A percentile compares a stretch with the other conserved stretches of the same genome.
Evolutionary conservation across 1,284 basidiomycete genomes (phyloP).

Genomic region (Coriolopsis trogii): DNA sequence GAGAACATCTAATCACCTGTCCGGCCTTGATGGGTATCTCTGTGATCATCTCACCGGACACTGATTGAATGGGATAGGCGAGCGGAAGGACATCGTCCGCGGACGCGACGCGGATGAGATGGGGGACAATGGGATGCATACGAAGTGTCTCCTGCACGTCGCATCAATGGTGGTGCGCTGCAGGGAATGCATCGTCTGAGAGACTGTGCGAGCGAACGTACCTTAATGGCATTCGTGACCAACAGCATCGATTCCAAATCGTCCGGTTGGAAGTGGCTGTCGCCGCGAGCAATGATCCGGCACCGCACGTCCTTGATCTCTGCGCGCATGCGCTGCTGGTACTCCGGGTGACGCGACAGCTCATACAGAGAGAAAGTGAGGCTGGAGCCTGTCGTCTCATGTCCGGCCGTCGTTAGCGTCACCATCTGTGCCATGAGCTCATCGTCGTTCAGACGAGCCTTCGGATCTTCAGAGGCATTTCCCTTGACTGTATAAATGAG

Average conservation of each 20-base stretch:
- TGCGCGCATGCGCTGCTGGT: constrained; percentile 29
- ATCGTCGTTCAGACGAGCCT: constrained; percentile 46
- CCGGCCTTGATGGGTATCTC: constrained; percentile 42
- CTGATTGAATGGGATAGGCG: constrained; percentile 35
- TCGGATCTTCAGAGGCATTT: constrained; percentile 48
- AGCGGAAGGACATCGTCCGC: constrained; percentile 46
- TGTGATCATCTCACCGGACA: constrained; percentile 34
- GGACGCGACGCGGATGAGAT: constrained; percentile 34
- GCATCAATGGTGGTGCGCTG: neutral
- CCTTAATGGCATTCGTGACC: constrained; percentile 17
- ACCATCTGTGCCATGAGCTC: constrained; percentile 54
- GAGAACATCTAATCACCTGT: constrained; percentile 36
- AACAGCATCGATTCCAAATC: constrained; percentile 36
- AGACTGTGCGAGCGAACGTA: neutral
- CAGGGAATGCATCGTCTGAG: too few species aligned
- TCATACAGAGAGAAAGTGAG: constrained; percentile 34
- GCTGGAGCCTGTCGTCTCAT: constrained; percentile 26
- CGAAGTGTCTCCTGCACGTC: constrained; percentile 40
- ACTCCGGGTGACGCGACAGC: constrained; percentile 32
- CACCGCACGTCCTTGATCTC: constrained; percentile 30
- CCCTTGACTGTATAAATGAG: constrained; percentile 47
- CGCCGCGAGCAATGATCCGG: constrained; percentile 25
- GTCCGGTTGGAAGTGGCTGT: constrained; percentile 28
- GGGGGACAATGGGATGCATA: constrained; percentile 37
- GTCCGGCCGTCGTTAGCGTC: constrained; percentile 37